Conservation (phyloP, 2,329 filamentous ascomycete species). For the Grosmannia clavigera region DNA sequence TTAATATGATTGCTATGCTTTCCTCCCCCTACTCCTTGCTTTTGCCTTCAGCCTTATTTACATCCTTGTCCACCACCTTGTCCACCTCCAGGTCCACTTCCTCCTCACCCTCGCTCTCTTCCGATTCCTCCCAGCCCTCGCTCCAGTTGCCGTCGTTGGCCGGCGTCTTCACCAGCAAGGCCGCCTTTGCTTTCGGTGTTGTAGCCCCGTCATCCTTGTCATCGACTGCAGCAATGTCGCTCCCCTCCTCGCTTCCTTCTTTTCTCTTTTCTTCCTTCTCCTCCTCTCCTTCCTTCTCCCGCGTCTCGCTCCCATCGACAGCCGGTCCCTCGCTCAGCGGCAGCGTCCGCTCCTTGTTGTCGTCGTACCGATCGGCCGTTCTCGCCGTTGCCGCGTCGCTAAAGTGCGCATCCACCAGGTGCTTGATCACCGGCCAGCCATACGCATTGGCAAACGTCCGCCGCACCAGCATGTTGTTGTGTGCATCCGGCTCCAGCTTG, state of each 20-base stretch:
- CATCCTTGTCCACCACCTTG: not conserved
- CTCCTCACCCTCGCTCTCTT: constrained; percentile 25
- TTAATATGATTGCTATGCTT: too few relatives aligned
- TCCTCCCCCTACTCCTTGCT: not conserved
- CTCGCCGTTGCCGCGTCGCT: constrained; percentile 57
- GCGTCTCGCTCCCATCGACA: constrained; percentile 54
- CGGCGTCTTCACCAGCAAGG: not conserved
- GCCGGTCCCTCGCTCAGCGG: constrained; percentile 42
- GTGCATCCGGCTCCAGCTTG: constrained; percentile 86
- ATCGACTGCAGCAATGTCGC: too few relatives aligned
- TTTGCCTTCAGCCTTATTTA: not conserved
- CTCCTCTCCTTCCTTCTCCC: constrained; percentile 15
- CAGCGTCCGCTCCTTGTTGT: constrained; percentile 56
- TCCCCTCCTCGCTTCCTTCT: not conserved
- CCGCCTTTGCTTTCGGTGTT: not conserved
- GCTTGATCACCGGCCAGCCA: constrained; percentile 93
- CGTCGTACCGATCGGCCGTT: constrained; percentile 55
- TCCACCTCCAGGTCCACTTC: not conserved
- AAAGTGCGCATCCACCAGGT: constrained; percentile 91
- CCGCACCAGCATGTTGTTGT: constrained; percentile 96
- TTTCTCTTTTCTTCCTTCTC: not conserved
- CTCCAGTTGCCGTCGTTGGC: constrained; percentile 44
- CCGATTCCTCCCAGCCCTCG: constrained; percentile 50
- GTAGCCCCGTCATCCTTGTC: not conserved
- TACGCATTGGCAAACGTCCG: constrained; percentile 96